Percentiles rank a stretch among this genome's conserved stretches.
phyloP scores from a whole-genome alignment of 129 eudicot species.

The Helianthus annuus region DNA sequence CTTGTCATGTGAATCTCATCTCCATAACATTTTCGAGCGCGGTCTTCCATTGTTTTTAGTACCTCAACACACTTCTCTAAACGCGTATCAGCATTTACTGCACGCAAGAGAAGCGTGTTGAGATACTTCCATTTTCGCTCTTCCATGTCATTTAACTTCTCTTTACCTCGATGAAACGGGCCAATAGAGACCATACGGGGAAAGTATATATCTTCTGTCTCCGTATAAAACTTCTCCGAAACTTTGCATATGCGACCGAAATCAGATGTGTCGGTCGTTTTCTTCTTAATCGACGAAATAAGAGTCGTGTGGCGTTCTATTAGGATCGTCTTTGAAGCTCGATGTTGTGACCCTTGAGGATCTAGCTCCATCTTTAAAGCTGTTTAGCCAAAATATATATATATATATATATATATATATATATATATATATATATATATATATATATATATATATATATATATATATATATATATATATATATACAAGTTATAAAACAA shows the following conservation, averaged over 20 bases:
- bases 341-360: constrained; percentile 23
- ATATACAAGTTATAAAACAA: neutral
- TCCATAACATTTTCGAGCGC: constrained; percentile 54
- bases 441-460: too few relatives aligned
- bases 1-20: constrained; percentile 34
- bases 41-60: constrained; percentile 47
- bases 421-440: too few relatives aligned
- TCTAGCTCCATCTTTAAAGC: constrained; percentile 25
- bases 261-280: constrained; percentile 37
- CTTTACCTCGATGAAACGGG: constrained; percentile 55
- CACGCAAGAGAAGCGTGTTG: constrained; percentile 49
- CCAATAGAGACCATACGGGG: constrained; percentile 67
- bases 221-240: constrained; percentile 24
- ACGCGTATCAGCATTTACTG: constrained; percentile 31
- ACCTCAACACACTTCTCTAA: constrained; percentile 43
- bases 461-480: too few relatives aligned
- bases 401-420: neutral
- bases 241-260: constrained; percentile 48
- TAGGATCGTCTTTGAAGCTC: constrained; percentile 23
- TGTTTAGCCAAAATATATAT: neutral
- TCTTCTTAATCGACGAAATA: constrained; percentile 43
- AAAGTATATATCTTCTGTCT: constrained; percentile 38
- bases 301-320: constrained; percentile 36
- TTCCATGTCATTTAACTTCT: constrained; percentile 37
- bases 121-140: constrained; percentile 59